Conservation (phyloP, 331 rosid genomes). For the Pyrus hybrid region DNA sequence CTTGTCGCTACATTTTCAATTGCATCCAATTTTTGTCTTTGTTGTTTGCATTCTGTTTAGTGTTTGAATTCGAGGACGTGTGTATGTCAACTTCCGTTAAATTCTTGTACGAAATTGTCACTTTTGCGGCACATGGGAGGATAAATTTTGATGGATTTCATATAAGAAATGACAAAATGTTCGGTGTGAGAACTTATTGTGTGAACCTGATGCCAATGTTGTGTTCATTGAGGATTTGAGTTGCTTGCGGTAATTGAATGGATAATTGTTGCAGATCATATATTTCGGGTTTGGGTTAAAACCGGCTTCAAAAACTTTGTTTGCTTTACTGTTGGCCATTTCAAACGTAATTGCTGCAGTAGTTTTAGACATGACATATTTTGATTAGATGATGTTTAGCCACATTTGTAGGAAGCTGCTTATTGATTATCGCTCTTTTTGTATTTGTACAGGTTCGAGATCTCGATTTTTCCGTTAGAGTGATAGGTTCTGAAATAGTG, state of each 20-base stretch:
- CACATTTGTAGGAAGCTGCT: not conserved
- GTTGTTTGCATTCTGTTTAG: not conserved
- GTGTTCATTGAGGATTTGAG: not conserved
- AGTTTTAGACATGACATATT: not conserved
- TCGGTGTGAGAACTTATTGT: not conserved
- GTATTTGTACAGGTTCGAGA: slow-evolving; percentile 66
- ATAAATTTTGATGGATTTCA: not conserved
- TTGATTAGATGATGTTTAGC: not conserved
- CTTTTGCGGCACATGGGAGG: not conserved
- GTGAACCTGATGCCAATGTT: not conserved
- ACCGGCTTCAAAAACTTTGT: not conserved
- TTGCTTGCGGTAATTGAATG: not conserved
- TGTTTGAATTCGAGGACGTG: not conserved
- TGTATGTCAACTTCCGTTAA: not conserved
- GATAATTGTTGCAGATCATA: not conserved
- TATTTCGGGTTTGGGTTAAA: not conserved
- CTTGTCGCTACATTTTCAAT: not conserved
- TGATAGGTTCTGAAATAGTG: slow-evolving; percentile 57
- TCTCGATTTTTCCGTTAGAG: slow-evolving; percentile 70
- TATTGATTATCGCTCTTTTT: not conserved
- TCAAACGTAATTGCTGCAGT: not conserved
- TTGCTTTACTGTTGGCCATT: not conserved
- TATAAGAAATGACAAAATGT: not conserved
- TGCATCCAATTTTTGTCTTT: not conserved
- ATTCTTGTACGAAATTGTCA: not conserved